These are phyloP conservation scores for Claviceps sorghi DNA, from an alignment of 2,329 filamentous ascomycete genomes.

Conservation along the genomic window DNA sequence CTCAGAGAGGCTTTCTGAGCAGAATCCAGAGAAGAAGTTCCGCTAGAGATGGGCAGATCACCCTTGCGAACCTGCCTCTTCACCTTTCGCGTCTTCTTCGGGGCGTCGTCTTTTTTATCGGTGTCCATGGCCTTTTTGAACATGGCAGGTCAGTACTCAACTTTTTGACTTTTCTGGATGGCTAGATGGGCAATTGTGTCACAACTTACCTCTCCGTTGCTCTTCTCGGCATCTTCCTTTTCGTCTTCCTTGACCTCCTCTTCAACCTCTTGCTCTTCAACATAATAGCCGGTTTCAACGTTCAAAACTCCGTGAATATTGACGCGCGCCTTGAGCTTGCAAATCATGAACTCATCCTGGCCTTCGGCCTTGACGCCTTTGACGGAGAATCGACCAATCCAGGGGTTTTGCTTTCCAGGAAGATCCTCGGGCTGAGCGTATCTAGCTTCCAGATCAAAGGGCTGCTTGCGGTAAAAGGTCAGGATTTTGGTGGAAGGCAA, in stretches of 20 bases:
- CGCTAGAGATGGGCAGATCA: conserved; percentile 74
- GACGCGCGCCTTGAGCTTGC: conserved; percentile 94
- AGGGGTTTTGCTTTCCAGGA: conserved; percentile 80
- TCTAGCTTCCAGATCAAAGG: conserved; percentile 88
- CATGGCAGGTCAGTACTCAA: not conserved
- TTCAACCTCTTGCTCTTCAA: conserved; percentile 95
- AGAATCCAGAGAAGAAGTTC: conserved; percentile 65
- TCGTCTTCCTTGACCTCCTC: conserved; percentile 71
- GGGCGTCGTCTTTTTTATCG: conserved; percentile 50
- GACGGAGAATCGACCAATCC: conserved; percentile 95
- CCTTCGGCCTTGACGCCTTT: conserved; percentile 91
- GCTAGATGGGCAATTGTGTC: not conserved
- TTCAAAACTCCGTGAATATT: conserved; percentile 95
- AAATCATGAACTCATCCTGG: conserved; percentile 98
- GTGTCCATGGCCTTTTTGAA: conserved; percentile 67
- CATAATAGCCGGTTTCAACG: conserved; percentile 92
- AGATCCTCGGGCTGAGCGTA: conserved; percentile 79
- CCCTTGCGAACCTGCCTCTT: conserved; percentile 99
- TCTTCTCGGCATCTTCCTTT: conserved; percentile 52
- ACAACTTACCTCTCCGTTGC: conserved; percentile 59
- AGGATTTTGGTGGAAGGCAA: conserved; percentile 98
- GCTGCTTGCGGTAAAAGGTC: conserved; percentile 96
- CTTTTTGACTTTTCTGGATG: not conserved
- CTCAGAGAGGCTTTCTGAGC: conserved; percentile 48
- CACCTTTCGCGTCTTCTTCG: conserved; percentile 88